These are phyloP conservation scores for Debaryomyces nepalensis DNA, from an alignment of 1,139 yeast genomes.

Conservation along the genomic window DNA sequence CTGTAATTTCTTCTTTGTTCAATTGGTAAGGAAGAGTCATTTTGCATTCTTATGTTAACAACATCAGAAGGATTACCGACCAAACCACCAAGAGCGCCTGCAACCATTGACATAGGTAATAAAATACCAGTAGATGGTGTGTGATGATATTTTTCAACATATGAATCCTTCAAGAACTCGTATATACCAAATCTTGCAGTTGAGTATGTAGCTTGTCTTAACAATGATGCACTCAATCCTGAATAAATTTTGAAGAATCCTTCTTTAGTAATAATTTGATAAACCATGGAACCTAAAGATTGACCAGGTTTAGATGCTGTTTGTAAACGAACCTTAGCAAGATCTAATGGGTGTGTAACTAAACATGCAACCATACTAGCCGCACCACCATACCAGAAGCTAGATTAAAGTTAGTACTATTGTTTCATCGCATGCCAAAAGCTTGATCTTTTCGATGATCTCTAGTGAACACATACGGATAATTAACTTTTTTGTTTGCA, in stretches of 20 bases:
- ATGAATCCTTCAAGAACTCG: slow-evolving; percentile 68
- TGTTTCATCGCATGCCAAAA: background rate
- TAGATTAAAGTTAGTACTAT: slow-evolving; percentile 16
- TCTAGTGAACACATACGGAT: slow-evolving; percentile 14
- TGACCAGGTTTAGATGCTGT: slow-evolving; percentile 70
- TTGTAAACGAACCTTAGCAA: slow-evolving; percentile 84
- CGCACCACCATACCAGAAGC: slow-evolving; percentile 60
- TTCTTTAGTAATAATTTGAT: slow-evolving; percentile 62
- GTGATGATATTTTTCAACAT: slow-evolving; percentile 38
- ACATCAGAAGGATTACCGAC: slow-evolving; percentile 91
- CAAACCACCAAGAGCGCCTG: slow-evolving; percentile 83
- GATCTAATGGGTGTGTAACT: slow-evolving; percentile 74
- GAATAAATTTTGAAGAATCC: slow-evolving; percentile 74
- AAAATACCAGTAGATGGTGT: slow-evolving; percentile 47
- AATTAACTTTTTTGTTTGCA: slow-evolving; percentile 30
- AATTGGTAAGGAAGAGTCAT: slow-evolving; percentile 71
- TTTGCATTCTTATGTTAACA: slow-evolving; percentile 89
- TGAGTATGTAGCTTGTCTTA: slow-evolving; percentile 88
- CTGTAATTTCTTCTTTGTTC: slow-evolving; percentile 73
- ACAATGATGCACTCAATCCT: slow-evolving; percentile 78
- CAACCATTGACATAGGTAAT: slow-evolving; percentile 78
- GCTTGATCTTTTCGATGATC: background rate
- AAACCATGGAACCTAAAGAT: slow-evolving; percentile 62
- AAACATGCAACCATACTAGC: slow-evolving; percentile 71
- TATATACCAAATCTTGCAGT: slow-evolving; percentile 85